A percentile compares a stretch with the other conserved stretches of the same genome.
phyloP scores from a whole-genome alignment of 345 rosid genomes.

The Aquilaria yunnanensis region DNA sequence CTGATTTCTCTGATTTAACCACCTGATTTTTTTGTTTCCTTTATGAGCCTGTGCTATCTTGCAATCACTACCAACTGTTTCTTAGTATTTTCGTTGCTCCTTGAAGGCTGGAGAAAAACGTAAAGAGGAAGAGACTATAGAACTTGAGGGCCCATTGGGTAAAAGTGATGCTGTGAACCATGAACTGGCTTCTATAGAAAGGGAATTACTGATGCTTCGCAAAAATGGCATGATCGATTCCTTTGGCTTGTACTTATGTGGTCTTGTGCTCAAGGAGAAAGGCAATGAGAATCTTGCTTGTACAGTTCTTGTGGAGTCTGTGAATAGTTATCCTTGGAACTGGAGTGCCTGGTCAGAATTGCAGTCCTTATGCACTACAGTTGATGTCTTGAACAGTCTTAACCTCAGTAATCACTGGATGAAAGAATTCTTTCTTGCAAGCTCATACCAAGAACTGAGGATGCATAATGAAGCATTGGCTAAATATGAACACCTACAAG shows the following conservation, averaged over 20 bases:
- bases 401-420: constrained; percentile 84
- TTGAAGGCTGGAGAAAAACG: constrained; percentile 93
- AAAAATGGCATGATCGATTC: constrained; percentile 76
- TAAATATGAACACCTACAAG: constrained; percentile 67
- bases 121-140: constrained; percentile 93
- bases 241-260: constrained; percentile 80
- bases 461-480: constrained; percentile 77
- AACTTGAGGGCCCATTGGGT: constrained; percentile 84
- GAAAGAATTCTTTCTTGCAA: constrained; percentile 93
- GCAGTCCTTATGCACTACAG: constrained; percentile 68
- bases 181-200: constrained; percentile 76
- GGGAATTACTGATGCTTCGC: constrained; percentile 63
- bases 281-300: constrained; percentile 74
- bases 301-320: constrained; percentile 76
- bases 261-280: constrained; percentile 84
- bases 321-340: constrained; percentile 95
- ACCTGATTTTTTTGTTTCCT: too few species aligned
- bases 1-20: too few species aligned
- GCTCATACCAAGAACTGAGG: constrained; percentile 83
- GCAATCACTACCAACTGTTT: too few species aligned
- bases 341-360: constrained; percentile 99
- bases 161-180: constrained; percentile 68
- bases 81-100: constrained; percentile 5
- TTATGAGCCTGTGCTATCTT: too few species aligned
- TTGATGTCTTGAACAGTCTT: constrained; percentile 66